Percentiles rank a stretch among this genome's conserved stretches.
phyloP scores from a whole-genome alignment of 2,329 filamentous ascomycete species.

The Incumbomyces delicatus region DNA sequence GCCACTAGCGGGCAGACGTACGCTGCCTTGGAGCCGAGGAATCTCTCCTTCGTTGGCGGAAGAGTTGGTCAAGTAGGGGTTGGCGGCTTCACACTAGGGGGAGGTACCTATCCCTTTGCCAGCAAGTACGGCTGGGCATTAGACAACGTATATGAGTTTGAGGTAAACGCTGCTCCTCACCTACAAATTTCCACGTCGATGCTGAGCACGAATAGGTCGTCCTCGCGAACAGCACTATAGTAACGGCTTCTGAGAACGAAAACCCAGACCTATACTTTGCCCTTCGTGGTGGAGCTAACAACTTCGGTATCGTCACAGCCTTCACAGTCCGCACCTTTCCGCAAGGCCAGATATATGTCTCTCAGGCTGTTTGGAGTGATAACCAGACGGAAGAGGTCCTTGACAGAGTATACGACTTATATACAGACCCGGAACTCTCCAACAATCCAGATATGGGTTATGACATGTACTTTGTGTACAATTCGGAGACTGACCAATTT shows the following conservation, averaged over 20 bases:
- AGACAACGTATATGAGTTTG: constrained; percentile 20
- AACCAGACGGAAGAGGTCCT: constrained; percentile 46
- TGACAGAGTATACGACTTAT: constrained; percentile 22
- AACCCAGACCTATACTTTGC: constrained; percentile 33
- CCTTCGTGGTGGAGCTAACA: constrained; percentile 32
- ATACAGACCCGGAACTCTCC: neutral
- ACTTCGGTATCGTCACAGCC: constrained; percentile 31
- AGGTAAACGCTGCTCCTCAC: constrained; percentile 3
- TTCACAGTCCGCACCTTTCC: constrained; percentile 29
- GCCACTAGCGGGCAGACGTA: constrained; percentile 29
- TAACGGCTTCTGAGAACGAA: constrained; percentile 24
- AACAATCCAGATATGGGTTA: constrained; percentile 16
- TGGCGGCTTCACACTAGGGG: constrained; percentile 23
- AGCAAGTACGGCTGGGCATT: constrained; percentile 16
- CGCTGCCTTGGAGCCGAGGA: constrained; percentile 23
- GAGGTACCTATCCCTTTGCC: constrained; percentile 16
- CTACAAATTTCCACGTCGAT: neutral
- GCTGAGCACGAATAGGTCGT: constrained; percentile 9
- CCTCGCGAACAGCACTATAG: constrained; percentile 20
- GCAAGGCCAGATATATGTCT: neutral
- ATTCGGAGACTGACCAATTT: constrained; percentile 9
- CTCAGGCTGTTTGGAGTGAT: constrained; percentile 48
- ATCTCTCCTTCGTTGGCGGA: constrained; percentile 27
- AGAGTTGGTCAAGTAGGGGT: constrained; percentile 23
- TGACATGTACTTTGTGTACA: constrained; percentile 16